Evolutionary conservation across 768 basidiomycete species (phyloP), one percentile per base, ranked within the genome.

Genomic region (Suillus weaverae): DNA sequence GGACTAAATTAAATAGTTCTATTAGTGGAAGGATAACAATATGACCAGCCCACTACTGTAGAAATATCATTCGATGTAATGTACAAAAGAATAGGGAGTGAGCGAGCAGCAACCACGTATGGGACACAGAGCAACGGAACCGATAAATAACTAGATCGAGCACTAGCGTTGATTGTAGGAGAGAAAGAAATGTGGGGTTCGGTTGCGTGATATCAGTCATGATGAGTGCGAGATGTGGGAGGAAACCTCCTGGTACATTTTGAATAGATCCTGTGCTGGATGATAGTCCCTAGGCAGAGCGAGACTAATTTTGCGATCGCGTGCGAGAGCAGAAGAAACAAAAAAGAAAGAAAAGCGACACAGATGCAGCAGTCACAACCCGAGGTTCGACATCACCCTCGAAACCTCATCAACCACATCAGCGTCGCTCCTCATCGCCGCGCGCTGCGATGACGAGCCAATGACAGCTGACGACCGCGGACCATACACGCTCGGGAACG

Each of bases 401-500:
- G 90, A 87, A 62, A 91, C 87, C 70, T 91, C 90, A 62, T 41
- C 57, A 62, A 85, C 83, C 32, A 79, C 79, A 53, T 86, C 86
- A 44, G 86, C 88, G 50, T 89, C 88, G 64, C 76, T 68, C 57
- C 70, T 73, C 63, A 68, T 74, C 74, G 64, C 74, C 55, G 76
- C 77, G 67, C 81, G 76, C 67, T 83, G 84, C 26, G 76, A 74
- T 61, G 81, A 80, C 30, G 80, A 71, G 57, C 83, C 82, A 18
- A 83, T 77, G 33, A 83, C 79, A 6, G 81, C 76, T 50, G 81
- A 80, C 61, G 82, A 77, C 60, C 88, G 85, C 4, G 89, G 86
- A 1, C 86, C 91, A 72, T 94, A 94, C 11, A 94, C 92, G 69
- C 91, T 93, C 16, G 92, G 92, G 79, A 94, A 94, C 13, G 85